A percentile compares a stretch with the other conserved stretches of the same genome.
Conservation (phyloP, 2,329 filamentous ascomycete species). For the Pezicula rhizophila region DNA sequence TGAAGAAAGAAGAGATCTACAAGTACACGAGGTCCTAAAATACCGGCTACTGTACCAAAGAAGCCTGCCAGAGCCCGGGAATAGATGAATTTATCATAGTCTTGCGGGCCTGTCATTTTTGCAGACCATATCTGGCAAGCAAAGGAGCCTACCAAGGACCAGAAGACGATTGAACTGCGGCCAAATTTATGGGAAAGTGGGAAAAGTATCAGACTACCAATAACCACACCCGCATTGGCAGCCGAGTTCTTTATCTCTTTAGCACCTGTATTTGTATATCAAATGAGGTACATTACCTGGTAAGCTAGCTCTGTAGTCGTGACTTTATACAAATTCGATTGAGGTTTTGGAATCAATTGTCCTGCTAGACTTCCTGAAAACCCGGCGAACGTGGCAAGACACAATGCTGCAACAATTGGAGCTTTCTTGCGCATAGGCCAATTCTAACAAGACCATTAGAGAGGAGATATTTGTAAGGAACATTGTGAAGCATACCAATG, state of each 20-base stretch:
- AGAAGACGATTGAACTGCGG: conserved; percentile 16
- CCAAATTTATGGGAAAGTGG: conserved; percentile 15
- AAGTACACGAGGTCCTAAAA: conserved; percentile 32
- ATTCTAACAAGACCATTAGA: conserved; percentile 21
- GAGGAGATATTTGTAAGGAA: not conserved
- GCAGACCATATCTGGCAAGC: conserved; percentile 20
- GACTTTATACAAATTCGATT: conserved; percentile 29
- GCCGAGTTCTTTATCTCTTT: conserved; percentile 3
- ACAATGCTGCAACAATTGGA: conserved; percentile 27
- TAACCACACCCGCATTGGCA: conserved; percentile 13
- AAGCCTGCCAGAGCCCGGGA: conserved; percentile 31
- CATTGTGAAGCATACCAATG: conserved; percentile 23
- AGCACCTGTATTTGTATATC: not conserved
- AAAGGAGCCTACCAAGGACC: conserved; percentile 14
- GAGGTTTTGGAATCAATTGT: conserved; percentile 30
- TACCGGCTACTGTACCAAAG: conserved; percentile 31
- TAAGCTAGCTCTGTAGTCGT: conserved; percentile 27
- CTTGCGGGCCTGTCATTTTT: conserved; percentile 19
- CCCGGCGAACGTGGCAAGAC: conserved; percentile 31
- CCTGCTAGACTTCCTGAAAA: conserved; percentile 29
- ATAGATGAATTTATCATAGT: conserved; percentile 30
- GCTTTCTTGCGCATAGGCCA: conserved; percentile 29
- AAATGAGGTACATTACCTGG: conserved; percentile 7
- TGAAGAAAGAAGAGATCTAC: conserved; percentile 36
- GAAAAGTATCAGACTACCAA: conserved; percentile 17